These are phyloP conservation scores for Arabidopsis lyrata DNA, from an alignment of 441 rosid genomes.

Conservation along the genomic window DNA sequence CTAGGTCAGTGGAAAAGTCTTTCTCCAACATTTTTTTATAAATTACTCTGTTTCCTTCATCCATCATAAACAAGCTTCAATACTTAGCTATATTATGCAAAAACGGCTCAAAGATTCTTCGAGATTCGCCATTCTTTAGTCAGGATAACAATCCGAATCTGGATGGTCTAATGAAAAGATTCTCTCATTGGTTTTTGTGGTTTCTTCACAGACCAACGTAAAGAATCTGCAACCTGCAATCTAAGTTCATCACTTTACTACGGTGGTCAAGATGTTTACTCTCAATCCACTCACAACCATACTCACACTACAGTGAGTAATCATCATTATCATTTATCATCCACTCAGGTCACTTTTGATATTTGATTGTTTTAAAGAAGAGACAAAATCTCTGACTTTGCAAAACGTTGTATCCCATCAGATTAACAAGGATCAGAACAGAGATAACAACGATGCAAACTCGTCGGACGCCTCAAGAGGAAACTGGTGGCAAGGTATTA, in stretches of 20 bases:
- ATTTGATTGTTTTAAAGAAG: constrained; percentile 2
- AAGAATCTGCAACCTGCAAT: constrained; percentile 61
- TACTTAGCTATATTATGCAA: not conserved
- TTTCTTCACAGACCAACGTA: constrained; percentile 44
- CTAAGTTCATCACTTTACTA: constrained; percentile 88
- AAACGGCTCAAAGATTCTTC: not conserved
- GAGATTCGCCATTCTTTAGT: not conserved
- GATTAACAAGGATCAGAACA: constrained; percentile 63
- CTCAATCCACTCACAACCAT: constrained; percentile 50
- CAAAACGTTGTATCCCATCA: constrained; percentile 40
- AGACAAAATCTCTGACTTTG: constrained; percentile 8
- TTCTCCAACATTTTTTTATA: not conserved
- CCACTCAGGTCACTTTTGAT: not conserved
- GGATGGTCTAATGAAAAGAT: not conserved
- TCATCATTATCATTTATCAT: not conserved
- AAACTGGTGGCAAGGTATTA: constrained; percentile 90
- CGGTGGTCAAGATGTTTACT: constrained; percentile 82
- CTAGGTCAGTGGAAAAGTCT: constrained; percentile 48
- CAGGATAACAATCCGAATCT: not conserved
- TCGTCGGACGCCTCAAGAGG: constrained; percentile 77
- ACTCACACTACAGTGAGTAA: constrained; percentile 61
- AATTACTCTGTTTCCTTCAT: constrained; percentile 7
- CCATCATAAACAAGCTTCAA: constrained; percentile 10
- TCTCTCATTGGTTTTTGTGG: constrained; percentile 13
- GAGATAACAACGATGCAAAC: constrained; percentile 65